Conservation (phyloP, 176 grass and related monocot genomes). For the Echinochloa phyllopogon region DNA sequence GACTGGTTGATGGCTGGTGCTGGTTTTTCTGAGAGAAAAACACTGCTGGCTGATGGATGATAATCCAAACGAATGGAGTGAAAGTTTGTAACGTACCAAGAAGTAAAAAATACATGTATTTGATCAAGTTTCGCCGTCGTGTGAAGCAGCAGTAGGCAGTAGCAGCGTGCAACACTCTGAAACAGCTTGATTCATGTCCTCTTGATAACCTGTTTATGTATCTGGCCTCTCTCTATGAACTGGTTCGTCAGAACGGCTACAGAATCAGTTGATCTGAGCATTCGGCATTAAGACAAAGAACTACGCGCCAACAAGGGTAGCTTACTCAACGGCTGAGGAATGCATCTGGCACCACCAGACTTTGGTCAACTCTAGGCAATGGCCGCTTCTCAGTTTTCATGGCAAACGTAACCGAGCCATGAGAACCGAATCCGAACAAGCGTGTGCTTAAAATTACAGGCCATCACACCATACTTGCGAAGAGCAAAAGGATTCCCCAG, state of each 20-base stretch:
- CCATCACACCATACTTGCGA: slow-evolving; percentile 16
- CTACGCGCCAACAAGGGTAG: neutral
- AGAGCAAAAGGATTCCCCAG: slow-evolving; percentile 20
- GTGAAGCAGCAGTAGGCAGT: too few species aligned
- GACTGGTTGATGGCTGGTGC: too few species aligned
- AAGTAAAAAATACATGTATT: too few species aligned
- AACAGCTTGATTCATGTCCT: neutral
- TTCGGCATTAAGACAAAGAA: neutral
- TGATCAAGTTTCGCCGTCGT: too few species aligned
- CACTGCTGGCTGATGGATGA: too few species aligned
- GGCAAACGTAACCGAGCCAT: neutral
- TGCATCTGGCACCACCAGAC: neutral
- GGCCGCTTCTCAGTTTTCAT: neutral
- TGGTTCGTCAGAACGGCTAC: too few species aligned
- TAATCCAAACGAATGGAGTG: too few species aligned
- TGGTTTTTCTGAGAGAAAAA: too few species aligned
- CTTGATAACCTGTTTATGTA: too few species aligned
- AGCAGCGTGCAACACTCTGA: neutral
- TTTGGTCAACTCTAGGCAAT: neutral
- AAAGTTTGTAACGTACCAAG: too few species aligned
- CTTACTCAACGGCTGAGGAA: neutral
- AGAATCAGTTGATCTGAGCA: too few species aligned
- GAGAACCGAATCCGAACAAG: neutral
- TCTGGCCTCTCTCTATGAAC: too few species aligned
- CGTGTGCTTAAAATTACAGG: neutral